Conservation (phyloP, 1,284 basidiomycete species). For the Spongispora temasekensis region DNA sequence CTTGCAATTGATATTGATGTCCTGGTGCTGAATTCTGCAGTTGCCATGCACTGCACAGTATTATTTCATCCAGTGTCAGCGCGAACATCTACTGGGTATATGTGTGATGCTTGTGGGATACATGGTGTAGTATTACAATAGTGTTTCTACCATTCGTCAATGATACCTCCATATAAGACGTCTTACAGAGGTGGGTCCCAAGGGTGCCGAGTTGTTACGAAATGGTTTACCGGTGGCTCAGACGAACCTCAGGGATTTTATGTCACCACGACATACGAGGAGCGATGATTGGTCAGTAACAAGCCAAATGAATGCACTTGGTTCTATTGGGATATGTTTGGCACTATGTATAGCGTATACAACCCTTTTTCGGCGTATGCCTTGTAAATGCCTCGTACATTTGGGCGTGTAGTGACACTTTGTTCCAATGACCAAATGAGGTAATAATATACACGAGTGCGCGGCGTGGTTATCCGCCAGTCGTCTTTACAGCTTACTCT, state of each 20-base stretch:
- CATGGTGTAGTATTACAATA: not conserved
- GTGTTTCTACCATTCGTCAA: not conserved
- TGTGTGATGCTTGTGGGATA: not conserved
- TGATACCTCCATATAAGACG: not conserved
- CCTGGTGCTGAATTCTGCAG: not conserved
- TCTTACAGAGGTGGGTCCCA: not conserved
- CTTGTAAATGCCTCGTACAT: not conserved
- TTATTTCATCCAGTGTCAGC: not conserved
- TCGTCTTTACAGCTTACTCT: too few species aligned
- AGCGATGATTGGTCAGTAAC: not conserved
- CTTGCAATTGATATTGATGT: not conserved
- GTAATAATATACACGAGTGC: too few species aligned
- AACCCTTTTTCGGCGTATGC: not conserved
- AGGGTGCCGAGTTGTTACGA: not conserved
- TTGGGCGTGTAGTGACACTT: slow-evolving; percentile 1
- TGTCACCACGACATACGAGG: not conserved
- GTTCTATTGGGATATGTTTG: slow-evolving; percentile 1
- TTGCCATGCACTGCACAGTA: not conserved
- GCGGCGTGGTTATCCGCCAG: too few species aligned
- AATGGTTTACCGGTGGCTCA: not conserved
- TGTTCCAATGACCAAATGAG: too few species aligned
- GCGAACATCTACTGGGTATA: not conserved
- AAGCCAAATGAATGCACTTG: not conserved
- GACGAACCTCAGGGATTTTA: not conserved
- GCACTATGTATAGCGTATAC: not conserved